Percentiles rank a stretch among this genome's conserved stretches.
phyloP scores from a whole-genome alignment of 768 basidiomycete species.

The Naematelia encephala region DNA sequence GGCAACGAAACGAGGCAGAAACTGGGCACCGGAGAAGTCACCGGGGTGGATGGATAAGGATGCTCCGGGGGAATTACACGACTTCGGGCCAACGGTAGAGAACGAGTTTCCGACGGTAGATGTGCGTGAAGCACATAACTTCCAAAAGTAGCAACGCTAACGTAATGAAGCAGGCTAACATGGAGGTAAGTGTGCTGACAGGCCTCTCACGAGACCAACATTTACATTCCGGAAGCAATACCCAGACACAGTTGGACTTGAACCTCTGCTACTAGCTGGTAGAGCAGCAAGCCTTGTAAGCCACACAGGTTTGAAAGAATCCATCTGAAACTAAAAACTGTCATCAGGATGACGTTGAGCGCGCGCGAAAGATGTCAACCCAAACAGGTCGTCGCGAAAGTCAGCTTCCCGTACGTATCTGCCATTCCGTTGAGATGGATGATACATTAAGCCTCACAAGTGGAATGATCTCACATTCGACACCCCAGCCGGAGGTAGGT shows the following conservation, averaged over 20 bases:
- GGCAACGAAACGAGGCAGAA: conserved; percentile 12
- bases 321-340: too few species aligned
- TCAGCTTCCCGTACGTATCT: neutral
- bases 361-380: neutral
- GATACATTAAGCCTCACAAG: neutral
- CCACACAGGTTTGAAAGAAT: too few species aligned
- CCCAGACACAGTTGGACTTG: too few species aligned
- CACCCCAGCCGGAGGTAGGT: neutral
- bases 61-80: neutral
- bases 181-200: too few species aligned
- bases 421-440: neutral
- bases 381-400: neutral
- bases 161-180: too few species aligned
- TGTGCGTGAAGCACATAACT: too few species aligned
- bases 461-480: neutral
- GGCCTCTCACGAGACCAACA: too few species aligned
- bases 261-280: too few species aligned
- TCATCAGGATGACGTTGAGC: neutral
- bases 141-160: too few species aligned
- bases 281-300: too few species aligned
- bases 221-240: too few species aligned
- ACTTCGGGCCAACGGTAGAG: neutral
- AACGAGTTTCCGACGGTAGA: neutral
- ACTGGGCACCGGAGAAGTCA: neutral
- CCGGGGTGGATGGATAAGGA: neutral